These are phyloP conservation scores for Diaporthe humulicola DNA, from an alignment of 2,329 filamentous ascomycete species.

Conservation along the genomic window DNA sequence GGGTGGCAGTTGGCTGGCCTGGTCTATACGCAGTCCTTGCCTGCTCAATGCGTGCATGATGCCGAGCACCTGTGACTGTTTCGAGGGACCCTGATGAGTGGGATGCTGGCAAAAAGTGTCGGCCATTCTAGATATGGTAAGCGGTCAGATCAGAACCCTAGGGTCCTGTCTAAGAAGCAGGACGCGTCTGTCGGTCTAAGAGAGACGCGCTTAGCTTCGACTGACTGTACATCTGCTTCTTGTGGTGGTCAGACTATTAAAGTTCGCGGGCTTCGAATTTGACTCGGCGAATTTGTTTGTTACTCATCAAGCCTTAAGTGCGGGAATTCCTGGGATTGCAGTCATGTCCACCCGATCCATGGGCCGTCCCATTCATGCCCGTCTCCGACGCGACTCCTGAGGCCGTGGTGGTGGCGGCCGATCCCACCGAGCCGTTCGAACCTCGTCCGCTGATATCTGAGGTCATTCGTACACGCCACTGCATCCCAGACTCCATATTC, in stretches of 20 bases:
- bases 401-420: constrained; percentile 42
- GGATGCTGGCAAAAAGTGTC: constrained; percentile 27
- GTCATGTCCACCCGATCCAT: constrained; percentile 21
- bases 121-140: not conserved
- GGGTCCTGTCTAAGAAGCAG: constrained; percentile 12
- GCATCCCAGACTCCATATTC: constrained; percentile 62
- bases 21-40: not conserved
- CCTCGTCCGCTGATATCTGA: constrained; percentile 60
- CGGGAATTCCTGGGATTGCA: not conserved
- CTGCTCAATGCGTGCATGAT: constrained; percentile 9
- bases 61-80: constrained; percentile 20
- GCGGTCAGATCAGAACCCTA: constrained; percentile 4
- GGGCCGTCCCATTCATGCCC: constrained; percentile 27
- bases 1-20: not conserved
- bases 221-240: too few species aligned
- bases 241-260: too few species aligned
- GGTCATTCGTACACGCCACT: constrained; percentile 62
- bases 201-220: constrained; percentile 4
- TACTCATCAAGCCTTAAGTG: not conserved
- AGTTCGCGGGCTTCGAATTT: not conserved
- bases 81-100: constrained; percentile 28
- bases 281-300: not conserved
- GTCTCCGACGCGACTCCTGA: constrained; percentile 13
- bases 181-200: constrained; percentile 18
- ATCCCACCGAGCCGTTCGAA: constrained; percentile 44